Conservation (phyloP, 257 asterid species). For the Nicotiana benthamiana region DNA sequence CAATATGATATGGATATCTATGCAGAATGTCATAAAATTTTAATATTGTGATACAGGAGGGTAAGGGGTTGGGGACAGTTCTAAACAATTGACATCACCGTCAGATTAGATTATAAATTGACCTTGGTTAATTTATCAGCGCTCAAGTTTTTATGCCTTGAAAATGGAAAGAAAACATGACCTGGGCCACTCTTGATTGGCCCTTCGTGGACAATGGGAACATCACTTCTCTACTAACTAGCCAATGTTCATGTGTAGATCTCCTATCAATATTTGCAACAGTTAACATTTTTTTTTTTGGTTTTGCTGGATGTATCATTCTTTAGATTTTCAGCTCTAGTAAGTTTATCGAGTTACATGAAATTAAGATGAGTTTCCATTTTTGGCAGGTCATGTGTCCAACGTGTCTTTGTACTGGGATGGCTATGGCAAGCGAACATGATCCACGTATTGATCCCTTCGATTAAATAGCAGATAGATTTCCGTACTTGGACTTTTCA, state of each 20-base stretch:
- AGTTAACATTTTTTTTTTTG: not conserved
- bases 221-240: not conserved
- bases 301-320: not conserved
- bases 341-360: not conserved
- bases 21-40: not conserved
- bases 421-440: conserved; percentile 97
- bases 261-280: not conserved
- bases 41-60: not conserved
- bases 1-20: not conserved
- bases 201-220: not conserved
- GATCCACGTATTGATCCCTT: conserved; percentile 91
- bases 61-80: not conserved
- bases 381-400: conserved; percentile 88
- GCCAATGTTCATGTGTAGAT: not conserved
- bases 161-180: not conserved
- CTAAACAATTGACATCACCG: not conserved
- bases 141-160: not conserved
- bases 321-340: not conserved
- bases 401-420: conserved; percentile 93
- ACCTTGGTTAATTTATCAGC: not conserved
- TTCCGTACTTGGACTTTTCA: not conserved
- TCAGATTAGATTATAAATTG: not conserved
- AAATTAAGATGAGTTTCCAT: not conserved
- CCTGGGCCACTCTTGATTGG: not conserved
- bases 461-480: conserved; percentile 26